Evolutionary conservation across 176 grass and related monocot genomes (phyloP), one percentile per base, ranked within the genome.

Genomic region (Alopecurus myosuroides): DNA sequence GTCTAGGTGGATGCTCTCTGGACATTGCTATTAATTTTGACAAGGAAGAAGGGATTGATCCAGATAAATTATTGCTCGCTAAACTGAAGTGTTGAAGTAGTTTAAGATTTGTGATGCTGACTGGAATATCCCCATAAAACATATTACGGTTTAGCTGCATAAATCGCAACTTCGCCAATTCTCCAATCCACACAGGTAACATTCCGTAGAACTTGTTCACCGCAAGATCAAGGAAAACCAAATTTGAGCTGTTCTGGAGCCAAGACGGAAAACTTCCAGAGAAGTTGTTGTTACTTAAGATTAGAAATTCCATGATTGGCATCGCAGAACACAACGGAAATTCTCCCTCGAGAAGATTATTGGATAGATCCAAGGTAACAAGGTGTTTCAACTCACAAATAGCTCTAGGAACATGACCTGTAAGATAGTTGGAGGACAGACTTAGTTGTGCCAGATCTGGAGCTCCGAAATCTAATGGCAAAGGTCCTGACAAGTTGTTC

Each of bases 171-270:
- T 39, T 5, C 33, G 72, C 56, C 4, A 64, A n/a, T 40, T 85
- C 65, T 35, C 74, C 78, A 5, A 91, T 85, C 92, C 92, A 93
- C 0, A 3, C 4, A 11, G 90, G 90, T 9, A 92, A 19, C 7
- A 11, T 37, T 53, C 90, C 86, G 28, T 49, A 77, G 8, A 92
- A 85, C 0, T 29, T 30, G 6, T 88, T 92, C 15, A 50, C 11
- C 6, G 39, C 77, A 4, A 92, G 29, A 73, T 81, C 81, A 25
- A 92, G 86, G 70, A 78, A 73, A 35, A 1, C 0, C 51, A 82
- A 50, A 12, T 3, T 5, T 4, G n/a, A 46, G 8, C 82, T 82
- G 1, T 28, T 37, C 45, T 82, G 34, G 7, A 88, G 35, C 4
- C 25, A 72, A 10, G 12, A 44, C 18, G 85, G 86, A 22, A 88